Conservation (phyloP, 805 yeast species). For the Barnettozyma pratensis region DNA sequence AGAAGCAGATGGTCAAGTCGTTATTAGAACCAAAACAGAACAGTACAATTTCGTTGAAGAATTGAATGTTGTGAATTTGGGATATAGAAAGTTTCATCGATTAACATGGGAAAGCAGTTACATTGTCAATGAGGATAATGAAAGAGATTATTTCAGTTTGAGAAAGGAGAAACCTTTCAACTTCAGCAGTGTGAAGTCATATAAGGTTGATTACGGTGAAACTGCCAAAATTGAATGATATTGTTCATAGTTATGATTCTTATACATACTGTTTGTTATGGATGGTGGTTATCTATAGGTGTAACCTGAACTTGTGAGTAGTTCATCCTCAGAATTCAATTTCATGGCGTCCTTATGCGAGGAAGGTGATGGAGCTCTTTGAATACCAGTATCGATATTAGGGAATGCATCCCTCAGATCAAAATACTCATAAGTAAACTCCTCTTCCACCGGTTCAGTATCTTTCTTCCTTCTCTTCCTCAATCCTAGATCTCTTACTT, state of each 20-base stretch:
- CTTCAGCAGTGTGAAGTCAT: slow-evolving; percentile 57
- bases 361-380: not conserved
- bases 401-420: not conserved
- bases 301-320: not conserved
- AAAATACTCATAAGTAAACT: not conserved
- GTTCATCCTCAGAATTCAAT: not conserved
- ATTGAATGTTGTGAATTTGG: slow-evolving; percentile 53
- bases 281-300: not conserved
- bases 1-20: slow-evolving; percentile 53
- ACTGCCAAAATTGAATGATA: too few relatives aligned
- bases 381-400: not conserved
- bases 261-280: too few relatives aligned
- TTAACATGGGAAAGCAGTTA: slow-evolving; percentile 67
- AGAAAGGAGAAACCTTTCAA: slow-evolving; percentile 75
- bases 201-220: slow-evolving; percentile 7
- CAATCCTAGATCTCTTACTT: not conserved
- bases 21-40: slow-evolving; percentile 52
- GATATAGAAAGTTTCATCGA: slow-evolving; percentile 61
- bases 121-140: slow-evolving; percentile 52
- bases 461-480: not conserved
- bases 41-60: slow-evolving; percentile 61
- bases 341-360: not conserved
- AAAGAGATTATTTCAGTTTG: slow-evolving; percentile 49
- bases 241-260: too few relatives aligned
- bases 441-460: not conserved